Conservation (phyloP, 2,329 filamentous ascomycete genomes). For the Pseudogymnoascus sp. region DNA sequence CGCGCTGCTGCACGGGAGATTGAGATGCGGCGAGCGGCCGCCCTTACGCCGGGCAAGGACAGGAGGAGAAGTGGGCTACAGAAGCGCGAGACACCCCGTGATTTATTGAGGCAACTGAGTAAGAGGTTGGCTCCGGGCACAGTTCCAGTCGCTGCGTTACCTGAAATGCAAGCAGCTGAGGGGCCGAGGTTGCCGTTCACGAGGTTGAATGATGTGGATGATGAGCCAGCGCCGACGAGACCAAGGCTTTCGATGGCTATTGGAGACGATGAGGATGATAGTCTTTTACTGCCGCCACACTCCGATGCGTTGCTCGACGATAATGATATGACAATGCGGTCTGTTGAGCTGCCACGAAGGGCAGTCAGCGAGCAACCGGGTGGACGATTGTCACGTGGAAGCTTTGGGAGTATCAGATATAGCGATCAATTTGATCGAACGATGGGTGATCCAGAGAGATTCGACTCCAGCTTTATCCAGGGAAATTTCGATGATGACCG, state of each 20-base stretch:
- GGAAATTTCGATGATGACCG: constrained; percentile 19
- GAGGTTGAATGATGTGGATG: constrained; percentile 31
- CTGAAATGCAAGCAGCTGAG: constrained; percentile 14
- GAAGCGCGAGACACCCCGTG: constrained; percentile 47
- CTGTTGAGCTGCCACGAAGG: constrained; percentile 51
- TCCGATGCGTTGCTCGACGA: constrained; percentile 47
- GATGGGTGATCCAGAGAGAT: constrained; percentile 19
- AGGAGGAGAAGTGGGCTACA: constrained; percentile 49
- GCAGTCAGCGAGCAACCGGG: constrained; percentile 38
- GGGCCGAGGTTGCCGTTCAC: constrained; percentile 15
- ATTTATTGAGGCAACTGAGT: constrained; percentile 45
- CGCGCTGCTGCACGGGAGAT: constrained; percentile 50
- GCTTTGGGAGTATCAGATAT: constrained; percentile 42
- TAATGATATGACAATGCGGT: constrained; percentile 49
- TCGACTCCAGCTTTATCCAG: constrained; percentile 24
- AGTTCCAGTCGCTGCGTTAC: constrained; percentile 23
- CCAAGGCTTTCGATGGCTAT: constrained; percentile 49
- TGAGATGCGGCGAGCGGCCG: constrained; percentile 48
- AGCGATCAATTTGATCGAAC: constrained; percentile 41
- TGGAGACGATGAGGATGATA: constrained; percentile 33
- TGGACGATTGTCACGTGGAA: constrained; percentile 37
- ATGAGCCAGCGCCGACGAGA: constrained; percentile 35
- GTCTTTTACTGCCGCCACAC: constrained; percentile 43
- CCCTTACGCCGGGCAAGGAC: constrained; percentile 51
- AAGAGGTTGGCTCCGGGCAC: constrained; percentile 41